Evolutionary conservation across 1,139 yeast species (phyloP).

Genomic region (Saccharomyces hybrid): DNA sequence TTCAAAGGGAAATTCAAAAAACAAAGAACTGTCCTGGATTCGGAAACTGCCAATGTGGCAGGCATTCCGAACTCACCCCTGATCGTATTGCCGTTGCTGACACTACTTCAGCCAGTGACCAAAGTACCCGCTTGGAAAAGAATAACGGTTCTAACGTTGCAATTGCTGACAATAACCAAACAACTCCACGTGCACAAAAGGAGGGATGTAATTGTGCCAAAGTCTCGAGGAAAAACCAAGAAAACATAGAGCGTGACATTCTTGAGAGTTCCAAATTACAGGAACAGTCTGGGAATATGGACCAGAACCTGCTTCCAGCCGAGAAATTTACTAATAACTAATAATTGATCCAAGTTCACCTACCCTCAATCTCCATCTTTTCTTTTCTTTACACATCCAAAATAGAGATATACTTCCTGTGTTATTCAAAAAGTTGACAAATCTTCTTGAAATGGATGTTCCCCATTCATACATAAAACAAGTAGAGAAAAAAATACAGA

Average conservation of each 20-base stretch:
- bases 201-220: slow-evolving; percentile 4
- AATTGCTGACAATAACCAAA: background rate
- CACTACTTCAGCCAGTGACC: background rate
- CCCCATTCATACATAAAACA: background rate
- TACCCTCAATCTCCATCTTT: background rate
- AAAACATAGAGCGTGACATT: slow-evolving; percentile 20
- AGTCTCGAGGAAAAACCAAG: slow-evolving; percentile 11
- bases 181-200: background rate
- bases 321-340: slow-evolving; percentile 16
- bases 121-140: background rate
- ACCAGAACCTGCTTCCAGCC: slow-evolving; percentile 26
- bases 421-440: background rate
- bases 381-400: background rate
- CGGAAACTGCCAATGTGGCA: slow-evolving; percentile 26
- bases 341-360: background rate
- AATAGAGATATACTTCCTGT: background rate
- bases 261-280: slow-evolving; percentile 21
- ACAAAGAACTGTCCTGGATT: slow-evolving; percentile 26
- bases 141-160: background rate
- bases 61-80: slow-evolving; percentile 8
- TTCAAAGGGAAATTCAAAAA: slow-evolving; percentile 25
- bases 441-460: background rate
- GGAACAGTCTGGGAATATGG: slow-evolving; percentile 30
- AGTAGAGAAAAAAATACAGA: background rate
- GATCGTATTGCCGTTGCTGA: background rate